Conservation (phyloP, 2,329 filamentous ascomycete genomes). For the Aspergillus pseudoglaucus region DNA sequence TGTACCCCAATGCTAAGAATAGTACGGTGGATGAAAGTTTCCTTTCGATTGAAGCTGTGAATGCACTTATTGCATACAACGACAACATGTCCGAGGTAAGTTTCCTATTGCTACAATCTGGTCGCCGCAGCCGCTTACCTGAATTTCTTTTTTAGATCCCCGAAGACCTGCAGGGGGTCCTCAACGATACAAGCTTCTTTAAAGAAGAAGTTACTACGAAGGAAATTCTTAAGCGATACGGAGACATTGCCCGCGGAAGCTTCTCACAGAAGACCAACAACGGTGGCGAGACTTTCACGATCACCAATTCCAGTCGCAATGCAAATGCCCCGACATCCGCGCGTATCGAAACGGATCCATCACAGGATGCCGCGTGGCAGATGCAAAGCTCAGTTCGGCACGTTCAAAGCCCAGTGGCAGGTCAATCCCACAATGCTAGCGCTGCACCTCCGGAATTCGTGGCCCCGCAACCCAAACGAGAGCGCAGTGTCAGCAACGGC, state of each 20-base stretch:
- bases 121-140: constrained; percentile 2
- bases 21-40: constrained; percentile 82
- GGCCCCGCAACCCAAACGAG: constrained; percentile 22
- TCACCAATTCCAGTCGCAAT: constrained; percentile 33
- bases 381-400: constrained; percentile 79
- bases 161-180: constrained; percentile 77
- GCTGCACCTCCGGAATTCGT: constrained; percentile 20
- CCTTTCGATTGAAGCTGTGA: constrained; percentile 85
- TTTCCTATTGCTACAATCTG: constrained; percentile 10
- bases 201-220: constrained; percentile 90
- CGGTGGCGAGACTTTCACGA: constrained; percentile 49
- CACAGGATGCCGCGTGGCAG: constrained; percentile 63
- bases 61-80: constrained; percentile 84
- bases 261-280: constrained; percentile 49
- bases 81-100: constrained; percentile 96
- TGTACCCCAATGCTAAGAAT: constrained; percentile 64
- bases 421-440: constrained; percentile 26
- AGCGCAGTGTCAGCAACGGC: constrained; percentile 29
- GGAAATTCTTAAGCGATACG: constrained; percentile 90
- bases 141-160: constrained; percentile 60
- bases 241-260: constrained; percentile 66
- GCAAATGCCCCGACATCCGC: constrained; percentile 47
- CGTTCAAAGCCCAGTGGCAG: constrained; percentile 46
- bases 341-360: constrained; percentile 78
- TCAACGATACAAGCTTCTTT: constrained; percentile 77